phyloP scores from a whole-genome alignment of 2,329 filamentous ascomycete species.

The Diaporthe nobilis region DNA sequence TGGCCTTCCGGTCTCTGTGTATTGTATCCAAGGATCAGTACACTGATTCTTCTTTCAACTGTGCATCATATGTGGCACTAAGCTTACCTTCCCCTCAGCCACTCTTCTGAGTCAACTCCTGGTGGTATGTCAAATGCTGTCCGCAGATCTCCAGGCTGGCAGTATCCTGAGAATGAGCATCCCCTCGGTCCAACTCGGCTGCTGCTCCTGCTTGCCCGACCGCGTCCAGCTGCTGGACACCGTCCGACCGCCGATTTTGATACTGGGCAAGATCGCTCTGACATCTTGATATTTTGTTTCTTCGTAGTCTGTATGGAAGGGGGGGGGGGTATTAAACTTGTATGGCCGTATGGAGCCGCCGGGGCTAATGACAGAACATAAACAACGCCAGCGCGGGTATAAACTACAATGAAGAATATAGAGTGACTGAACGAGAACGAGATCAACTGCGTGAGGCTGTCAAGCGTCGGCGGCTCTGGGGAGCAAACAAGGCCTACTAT shows the following conservation, averaged over 20 bases:
- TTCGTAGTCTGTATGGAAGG: background rate
- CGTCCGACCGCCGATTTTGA: constrained; percentile 47
- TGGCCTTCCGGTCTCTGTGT: constrained; percentile 59
- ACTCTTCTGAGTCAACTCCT: constrained; percentile 61
- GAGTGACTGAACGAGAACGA: background rate
- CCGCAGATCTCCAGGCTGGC: constrained; percentile 53
- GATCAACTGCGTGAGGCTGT: background rate
- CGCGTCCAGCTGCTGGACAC: constrained; percentile 48
- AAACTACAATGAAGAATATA: constrained; percentile 30
- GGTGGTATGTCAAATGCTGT: constrained; percentile 60
- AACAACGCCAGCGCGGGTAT: constrained; percentile 30
- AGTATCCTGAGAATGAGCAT: constrained; percentile 54
- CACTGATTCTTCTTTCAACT: background rate
- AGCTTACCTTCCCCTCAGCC: constrained; percentile 58
- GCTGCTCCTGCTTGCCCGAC: constrained; percentile 45
- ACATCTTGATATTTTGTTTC: constrained; percentile 39
- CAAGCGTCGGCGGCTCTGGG: background rate
- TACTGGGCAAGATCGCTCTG: constrained; percentile 48
- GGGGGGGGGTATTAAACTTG: background rate
- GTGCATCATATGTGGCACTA: background rate
- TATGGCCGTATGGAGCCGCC: constrained; percentile 12
- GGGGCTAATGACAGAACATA: constrained; percentile 1
- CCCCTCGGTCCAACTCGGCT: constrained; percentile 52
- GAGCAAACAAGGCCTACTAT: constrained; percentile 27
- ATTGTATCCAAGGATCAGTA: constrained; percentile 38